Conservation (phyloP, 495 filamentous ascomycete genomes). For the Tricharina praecox region DNA sequence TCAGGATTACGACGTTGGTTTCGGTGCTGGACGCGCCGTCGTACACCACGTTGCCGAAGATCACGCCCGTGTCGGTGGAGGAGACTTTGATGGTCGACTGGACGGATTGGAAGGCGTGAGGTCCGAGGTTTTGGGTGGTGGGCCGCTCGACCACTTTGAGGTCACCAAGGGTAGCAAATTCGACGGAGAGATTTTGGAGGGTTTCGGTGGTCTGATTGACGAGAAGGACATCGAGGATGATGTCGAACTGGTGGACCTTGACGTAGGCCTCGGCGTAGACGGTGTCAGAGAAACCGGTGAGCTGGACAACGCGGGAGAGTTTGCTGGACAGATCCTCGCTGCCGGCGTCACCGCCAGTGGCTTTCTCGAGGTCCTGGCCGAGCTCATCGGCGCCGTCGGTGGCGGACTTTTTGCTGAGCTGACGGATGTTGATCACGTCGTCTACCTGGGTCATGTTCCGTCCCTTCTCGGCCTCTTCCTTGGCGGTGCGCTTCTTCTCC, state of each 20-base stretch:
- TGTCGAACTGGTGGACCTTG: slow-evolving; percentile 97
- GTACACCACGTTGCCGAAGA: slow-evolving; percentile 98
- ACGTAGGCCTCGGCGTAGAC: slow-evolving; percentile 98
- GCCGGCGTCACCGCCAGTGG: slow-evolving; percentile 72
- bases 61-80: slow-evolving; percentile 95
- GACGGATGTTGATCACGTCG: slow-evolving; percentile 80
- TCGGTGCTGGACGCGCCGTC: slow-evolving; percentile 91
- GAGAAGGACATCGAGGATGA: slow-evolving; percentile 87
- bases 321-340: slow-evolving; percentile 77
- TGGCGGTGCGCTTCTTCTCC: slow-evolving; percentile 86
- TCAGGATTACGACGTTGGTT: slow-evolving; percentile 92
- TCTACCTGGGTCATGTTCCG: slow-evolving; percentile 92
- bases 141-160: slow-evolving; percentile 95
- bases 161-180: slow-evolving; percentile 95
- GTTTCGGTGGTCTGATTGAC: slow-evolving; percentile 98
- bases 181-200: slow-evolving; percentile 88
- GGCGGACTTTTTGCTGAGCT: slow-evolving; percentile 82
- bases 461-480: slow-evolving; percentile 78
- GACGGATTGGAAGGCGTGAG: slow-evolving; percentile 93
- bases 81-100: slow-evolving; percentile 99
- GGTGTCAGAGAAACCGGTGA: slow-evolving; percentile 95
- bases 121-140: slow-evolving; percentile 83
- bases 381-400: slow-evolving; percentile 69
- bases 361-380: slow-evolving; percentile 80
- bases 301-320: slow-evolving; percentile 85